phyloP scores from a whole-genome alignment of 2,329 filamentous ascomycete genomes.

The Herpotrichia juniperi region DNA sequence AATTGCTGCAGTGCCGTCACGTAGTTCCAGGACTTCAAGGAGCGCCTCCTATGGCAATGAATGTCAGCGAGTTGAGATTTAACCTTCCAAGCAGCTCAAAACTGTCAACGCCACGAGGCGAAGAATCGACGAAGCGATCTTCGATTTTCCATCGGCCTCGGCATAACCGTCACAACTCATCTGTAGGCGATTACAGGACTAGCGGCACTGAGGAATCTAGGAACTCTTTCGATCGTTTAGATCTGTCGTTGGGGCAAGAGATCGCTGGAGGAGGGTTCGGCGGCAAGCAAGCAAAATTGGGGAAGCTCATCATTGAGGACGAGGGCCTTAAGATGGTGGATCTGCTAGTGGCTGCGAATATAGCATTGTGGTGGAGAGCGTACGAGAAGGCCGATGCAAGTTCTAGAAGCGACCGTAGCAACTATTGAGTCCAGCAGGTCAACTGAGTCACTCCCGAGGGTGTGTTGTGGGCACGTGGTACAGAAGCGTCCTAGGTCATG shows the following conservation, averaged over 20 bases:
- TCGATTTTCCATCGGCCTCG: conserved; percentile 42
- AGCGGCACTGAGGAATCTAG: conserved; percentile 23
- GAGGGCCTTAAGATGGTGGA: conserved; percentile 97
- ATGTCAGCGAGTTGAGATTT: conserved; percentile 86
- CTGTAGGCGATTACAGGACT: conserved; percentile 24
- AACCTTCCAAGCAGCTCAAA: conserved; percentile 71
- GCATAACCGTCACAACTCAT: conserved; percentile 36
- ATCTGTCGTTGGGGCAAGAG: conserved; percentile 80
- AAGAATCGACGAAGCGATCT: conserved; percentile 38
- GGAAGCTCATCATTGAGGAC: conserved; percentile 87
- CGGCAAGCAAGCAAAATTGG: conserved; percentile 88
- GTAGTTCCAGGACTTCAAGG: conserved; percentile 59
- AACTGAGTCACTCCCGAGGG: not conserved
- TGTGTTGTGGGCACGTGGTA: no score
- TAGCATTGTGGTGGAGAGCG: conserved; percentile 91
- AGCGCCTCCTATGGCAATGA: conserved; percentile 45
- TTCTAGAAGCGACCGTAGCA: conserved; percentile 3
- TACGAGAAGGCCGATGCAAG: conserved; percentile 64
- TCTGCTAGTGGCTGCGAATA: conserved; percentile 85
- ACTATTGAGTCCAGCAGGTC: not conserved
- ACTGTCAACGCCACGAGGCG: conserved; percentile 36
- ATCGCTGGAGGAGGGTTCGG: conserved; percentile 83
- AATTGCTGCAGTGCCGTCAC: conserved; percentile 66
- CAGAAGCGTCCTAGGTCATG: no score
- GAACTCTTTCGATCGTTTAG: conserved; percentile 59